Percentiles rank a stretch among this genome's conserved stretches.
Evolutionary conservation across 2,329 filamentous ascomycete genomes (phyloP).

Genomic region (Hypoxylon sp.): DNA sequence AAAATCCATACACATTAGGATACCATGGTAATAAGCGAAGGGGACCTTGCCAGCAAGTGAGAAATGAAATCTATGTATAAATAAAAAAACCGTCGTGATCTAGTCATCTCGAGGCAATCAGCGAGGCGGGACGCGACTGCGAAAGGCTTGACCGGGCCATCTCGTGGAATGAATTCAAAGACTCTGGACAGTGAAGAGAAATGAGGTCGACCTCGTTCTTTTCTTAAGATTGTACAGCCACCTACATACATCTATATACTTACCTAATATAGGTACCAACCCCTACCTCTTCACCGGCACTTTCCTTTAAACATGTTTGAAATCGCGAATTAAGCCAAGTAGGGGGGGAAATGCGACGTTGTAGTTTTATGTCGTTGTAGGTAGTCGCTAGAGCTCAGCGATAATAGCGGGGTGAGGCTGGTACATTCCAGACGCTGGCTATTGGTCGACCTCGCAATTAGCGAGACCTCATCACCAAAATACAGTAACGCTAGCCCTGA

Average conservation of each 20-base stretch:
- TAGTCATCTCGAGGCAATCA: slow-evolving; percentile 39
- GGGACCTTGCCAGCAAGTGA: slow-evolving; percentile 20
- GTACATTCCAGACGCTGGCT: slow-evolving; percentile 41
- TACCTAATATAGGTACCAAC: slow-evolving; percentile 21
- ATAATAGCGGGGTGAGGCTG: slow-evolving; percentile 23
- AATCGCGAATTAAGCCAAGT: slow-evolving; percentile 16
- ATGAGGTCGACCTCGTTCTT: slow-evolving; percentile 26
- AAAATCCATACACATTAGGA: slow-evolving; percentile 18
- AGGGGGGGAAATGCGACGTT: slow-evolving; percentile 26
- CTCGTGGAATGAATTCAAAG: slow-evolving; percentile 45
- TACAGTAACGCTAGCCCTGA: slow-evolving; percentile 26
- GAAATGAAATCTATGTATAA: slow-evolving; percentile 28
- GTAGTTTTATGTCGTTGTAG: slow-evolving; percentile 34
- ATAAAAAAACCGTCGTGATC: slow-evolving; percentile 29
- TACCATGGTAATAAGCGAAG: slow-evolving; percentile 10
- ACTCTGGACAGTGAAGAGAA: slow-evolving; percentile 25
- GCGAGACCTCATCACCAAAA: slow-evolving; percentile 2
- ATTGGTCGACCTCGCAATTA: slow-evolving; percentile 21
- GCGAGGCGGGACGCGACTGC: slow-evolving; percentile 46
- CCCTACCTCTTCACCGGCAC: slow-evolving; percentile 18
- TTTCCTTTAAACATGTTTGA: slow-evolving; percentile 33
- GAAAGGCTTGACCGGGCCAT: slow-evolving; percentile 46
- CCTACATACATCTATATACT: slow-evolving; percentile 10
- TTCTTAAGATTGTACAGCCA: slow-evolving; percentile 9
- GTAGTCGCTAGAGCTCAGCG: slow-evolving; percentile 5